Conservation (phyloP, 495 filamentous ascomycete species). For the Aspergillus homomorphus region DNA sequence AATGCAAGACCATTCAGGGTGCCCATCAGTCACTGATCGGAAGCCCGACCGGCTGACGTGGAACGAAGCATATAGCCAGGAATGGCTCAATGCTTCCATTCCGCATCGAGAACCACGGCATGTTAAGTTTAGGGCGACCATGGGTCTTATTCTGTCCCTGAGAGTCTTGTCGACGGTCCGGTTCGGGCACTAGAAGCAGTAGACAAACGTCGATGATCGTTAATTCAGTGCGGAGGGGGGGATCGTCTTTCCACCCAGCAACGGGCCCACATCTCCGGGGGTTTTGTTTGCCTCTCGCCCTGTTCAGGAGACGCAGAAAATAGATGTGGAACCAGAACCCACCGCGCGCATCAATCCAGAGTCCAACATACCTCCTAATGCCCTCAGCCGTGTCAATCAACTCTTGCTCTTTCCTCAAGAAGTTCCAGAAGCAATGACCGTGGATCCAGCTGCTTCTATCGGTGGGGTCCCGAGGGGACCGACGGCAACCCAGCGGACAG, state of each 20-base stretch:
- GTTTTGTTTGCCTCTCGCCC: conserved; percentile 12
- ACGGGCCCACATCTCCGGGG: conserved; percentile 14
- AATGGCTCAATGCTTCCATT: background rate
- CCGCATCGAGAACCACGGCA: background rate
- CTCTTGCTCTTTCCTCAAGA: conserved; percentile 4
- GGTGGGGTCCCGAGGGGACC: background rate
- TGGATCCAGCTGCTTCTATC: background rate
- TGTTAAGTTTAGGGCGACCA: background rate
- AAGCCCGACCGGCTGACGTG: background rate
- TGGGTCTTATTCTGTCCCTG: background rate
- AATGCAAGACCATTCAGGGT: background rate
- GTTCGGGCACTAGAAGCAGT: conserved; percentile 20
- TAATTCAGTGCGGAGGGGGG: background rate
- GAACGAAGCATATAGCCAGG: background rate
- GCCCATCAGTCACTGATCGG: background rate
- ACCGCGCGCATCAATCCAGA: conserved; percentile 1
- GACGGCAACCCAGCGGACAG: background rate
- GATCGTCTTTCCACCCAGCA: conserved; percentile 2
- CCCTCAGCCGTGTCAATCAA: background rate
- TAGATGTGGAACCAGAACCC: conserved; percentile 2
- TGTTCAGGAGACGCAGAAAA: conserved; percentile 1
- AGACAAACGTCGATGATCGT: conserved; percentile 16
- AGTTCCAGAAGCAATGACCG: conserved; percentile 15
- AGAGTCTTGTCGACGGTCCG: conserved; percentile 8
- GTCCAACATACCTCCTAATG: background rate